phyloP scores from a whole-genome alignment of 768 basidiomycete genomes.

The Podaxis rugospora region DNA sequence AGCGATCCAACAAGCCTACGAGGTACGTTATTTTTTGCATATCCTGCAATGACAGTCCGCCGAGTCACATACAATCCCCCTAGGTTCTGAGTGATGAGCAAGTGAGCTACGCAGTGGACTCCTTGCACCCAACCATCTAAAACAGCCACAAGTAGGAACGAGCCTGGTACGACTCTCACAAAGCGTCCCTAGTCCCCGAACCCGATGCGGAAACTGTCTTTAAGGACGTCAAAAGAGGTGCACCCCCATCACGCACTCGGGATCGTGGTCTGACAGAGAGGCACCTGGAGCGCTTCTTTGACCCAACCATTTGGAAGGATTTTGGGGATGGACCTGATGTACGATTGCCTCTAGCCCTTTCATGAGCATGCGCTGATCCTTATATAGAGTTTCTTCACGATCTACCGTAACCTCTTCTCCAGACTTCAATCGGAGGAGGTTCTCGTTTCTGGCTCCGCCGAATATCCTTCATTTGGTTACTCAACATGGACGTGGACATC shows the following conservation, averaged over 20 bases:
- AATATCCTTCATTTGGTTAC: constrained; percentile 83
- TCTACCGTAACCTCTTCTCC: constrained; percentile 84
- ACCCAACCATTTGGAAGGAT: constrained; percentile 59
- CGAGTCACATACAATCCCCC: constrained; percentile 4
- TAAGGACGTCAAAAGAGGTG: constrained; percentile 78
- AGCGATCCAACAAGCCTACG: constrained; percentile 90
- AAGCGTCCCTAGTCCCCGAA: constrained; percentile 72
- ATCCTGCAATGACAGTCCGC: background rate
- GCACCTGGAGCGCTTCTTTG: constrained; percentile 84
- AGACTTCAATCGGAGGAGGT: constrained; percentile 81
- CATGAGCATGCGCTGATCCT: background rate
- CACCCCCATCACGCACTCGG: constrained; percentile 42
- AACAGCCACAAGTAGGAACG: constrained; percentile 68
- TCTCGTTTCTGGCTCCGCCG: constrained; percentile 32
- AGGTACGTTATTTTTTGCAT: constrained; percentile 41
- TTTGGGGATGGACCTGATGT: constrained; percentile 65
- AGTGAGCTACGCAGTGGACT: constrained; percentile 40
- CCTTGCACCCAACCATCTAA: constrained; percentile 10
- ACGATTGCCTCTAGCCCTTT: constrained; percentile 16
- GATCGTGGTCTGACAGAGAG: constrained; percentile 77
- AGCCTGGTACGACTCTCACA: constrained; percentile 97
- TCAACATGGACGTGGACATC: constrained; percentile 71
- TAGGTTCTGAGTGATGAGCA: constrained; percentile 94
- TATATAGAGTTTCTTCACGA: constrained; percentile 78
- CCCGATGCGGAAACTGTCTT: constrained; percentile 83